Evolutionary conservation across 2,329 filamentous ascomycete species (phyloP).

Genomic region (Lomentospora prolificans): DNA sequence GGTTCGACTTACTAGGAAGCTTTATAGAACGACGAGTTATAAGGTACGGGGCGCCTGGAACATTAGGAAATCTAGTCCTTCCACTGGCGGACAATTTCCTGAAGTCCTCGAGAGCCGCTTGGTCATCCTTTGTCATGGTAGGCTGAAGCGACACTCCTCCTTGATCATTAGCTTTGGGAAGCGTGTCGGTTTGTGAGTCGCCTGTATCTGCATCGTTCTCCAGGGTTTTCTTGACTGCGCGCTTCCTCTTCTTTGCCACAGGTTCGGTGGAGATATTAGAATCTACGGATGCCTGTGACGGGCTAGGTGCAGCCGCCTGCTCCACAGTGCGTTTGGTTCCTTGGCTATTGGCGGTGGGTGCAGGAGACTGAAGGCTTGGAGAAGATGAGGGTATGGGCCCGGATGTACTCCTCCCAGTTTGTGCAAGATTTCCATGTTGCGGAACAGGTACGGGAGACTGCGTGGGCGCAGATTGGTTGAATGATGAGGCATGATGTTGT

Average conservation of each 20-base stretch:
- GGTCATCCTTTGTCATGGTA: slow-evolving; percentile 14
- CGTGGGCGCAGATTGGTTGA: not conserved
- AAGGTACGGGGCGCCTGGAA: slow-evolving; percentile 28
- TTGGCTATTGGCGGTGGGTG: slow-evolving; percentile 17
- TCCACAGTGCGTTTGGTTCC: slow-evolving; percentile 13
- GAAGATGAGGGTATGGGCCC: not conserved
- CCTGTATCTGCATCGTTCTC: slow-evolving; percentile 19
- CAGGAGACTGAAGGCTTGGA: slow-evolving; percentile 6
- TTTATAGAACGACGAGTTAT: slow-evolving; percentile 28
- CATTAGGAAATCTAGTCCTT: slow-evolving; percentile 27
- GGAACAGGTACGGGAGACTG: not conserved
- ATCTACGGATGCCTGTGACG: slow-evolving; percentile 13
- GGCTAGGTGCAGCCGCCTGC: slow-evolving; percentile 13
- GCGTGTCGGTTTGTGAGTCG: not conserved
- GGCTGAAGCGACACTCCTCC: slow-evolving; percentile 4
- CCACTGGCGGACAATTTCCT: slow-evolving; percentile 26
- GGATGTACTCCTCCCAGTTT: not conserved
- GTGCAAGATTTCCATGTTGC: not conserved
- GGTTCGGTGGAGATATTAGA: slow-evolving; percentile 16
- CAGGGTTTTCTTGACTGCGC: slow-evolving; percentile 22
- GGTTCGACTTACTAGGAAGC: slow-evolving; percentile 21
- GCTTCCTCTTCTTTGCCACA: slow-evolving; percentile 28
- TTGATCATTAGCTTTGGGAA: not conserved
- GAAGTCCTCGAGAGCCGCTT: slow-evolving; percentile 25
- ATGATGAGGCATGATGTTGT: slow-evolving; percentile 5